Evolutionary conservation across 257 asterid genomes (phyloP).

Genomic region (Leonotis leonurus): DNA sequence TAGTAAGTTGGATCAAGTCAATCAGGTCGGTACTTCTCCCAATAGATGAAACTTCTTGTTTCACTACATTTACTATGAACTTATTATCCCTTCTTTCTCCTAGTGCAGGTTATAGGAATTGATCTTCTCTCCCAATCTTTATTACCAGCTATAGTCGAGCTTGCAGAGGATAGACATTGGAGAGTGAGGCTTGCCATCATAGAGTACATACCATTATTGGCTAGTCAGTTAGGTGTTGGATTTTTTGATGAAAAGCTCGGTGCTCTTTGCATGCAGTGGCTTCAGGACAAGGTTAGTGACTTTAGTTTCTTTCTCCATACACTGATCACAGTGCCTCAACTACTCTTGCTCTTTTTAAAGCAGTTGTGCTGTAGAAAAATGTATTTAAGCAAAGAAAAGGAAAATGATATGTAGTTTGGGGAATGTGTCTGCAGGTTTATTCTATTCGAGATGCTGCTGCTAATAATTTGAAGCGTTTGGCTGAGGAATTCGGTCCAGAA

Average conservation of each 20-base stretch:
- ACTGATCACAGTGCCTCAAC: neutral
- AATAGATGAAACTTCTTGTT: neutral
- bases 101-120: conserved; percentile 61
- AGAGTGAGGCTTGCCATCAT: conserved; percentile 69
- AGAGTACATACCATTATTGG: conserved; percentile 52
- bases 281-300: conserved; percentile 54
- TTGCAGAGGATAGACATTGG: conserved; percentile 75
- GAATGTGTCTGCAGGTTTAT: conserved; percentile 43
- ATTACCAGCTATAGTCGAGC: conserved; percentile 68
- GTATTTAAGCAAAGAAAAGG: neutral
- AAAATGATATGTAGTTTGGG: neutral
- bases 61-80: neutral
- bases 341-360: neutral
- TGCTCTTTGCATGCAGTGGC: conserved; percentile 78
- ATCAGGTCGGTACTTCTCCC: conserved; percentile 42
- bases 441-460: conserved; percentile 87
- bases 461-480: conserved; percentile 66
- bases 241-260: conserved; percentile 73
- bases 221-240: conserved; percentile 61
- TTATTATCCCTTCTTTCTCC: conserved; percentile 9
- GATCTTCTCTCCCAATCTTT: conserved; percentile 66
- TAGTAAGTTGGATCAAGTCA: conserved; percentile 91
- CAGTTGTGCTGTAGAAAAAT: neutral
- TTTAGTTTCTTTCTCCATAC: neutral
- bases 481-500: conserved; percentile 87